These are phyloP conservation scores for Fomitopsis pulvina DNA, from an alignment of 768 basidiomycete species.

Conservation along the genomic window DNA sequence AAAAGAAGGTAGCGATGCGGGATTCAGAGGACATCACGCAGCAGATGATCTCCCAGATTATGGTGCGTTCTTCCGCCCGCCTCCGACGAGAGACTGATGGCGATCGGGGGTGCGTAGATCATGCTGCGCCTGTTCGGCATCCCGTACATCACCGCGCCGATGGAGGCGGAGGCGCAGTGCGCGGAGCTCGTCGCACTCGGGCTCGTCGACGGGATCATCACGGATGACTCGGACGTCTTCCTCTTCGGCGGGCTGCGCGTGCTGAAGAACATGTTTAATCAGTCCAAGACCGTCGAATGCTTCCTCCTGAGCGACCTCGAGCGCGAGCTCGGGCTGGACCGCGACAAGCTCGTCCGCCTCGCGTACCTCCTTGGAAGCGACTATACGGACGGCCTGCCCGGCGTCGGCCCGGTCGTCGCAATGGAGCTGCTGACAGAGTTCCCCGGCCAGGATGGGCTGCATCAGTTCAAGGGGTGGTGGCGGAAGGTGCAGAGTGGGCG, in stretches of 20 bases:
- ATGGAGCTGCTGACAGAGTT: constrained; percentile 96
- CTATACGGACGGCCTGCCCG: constrained; percentile 88
- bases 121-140: constrained; percentile 94
- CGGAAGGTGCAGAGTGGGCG: constrained; percentile 82
- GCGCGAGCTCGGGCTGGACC: constrained; percentile 81
- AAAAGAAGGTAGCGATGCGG: constrained; percentile 83
- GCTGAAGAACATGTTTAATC: constrained; percentile 99
- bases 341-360: constrained; percentile 80
- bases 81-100: not conserved
- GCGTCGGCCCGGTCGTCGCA: constrained; percentile 92
- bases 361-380: constrained; percentile 96
- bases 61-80: constrained; percentile 30
- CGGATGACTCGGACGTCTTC: constrained; percentile 98
- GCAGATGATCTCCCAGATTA: constrained; percentile 87
- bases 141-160: constrained; percentile 96
- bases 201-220: constrained; percentile 95
- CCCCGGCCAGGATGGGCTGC: constrained; percentile 75
- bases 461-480: constrained; percentile 95
- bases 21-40: constrained; percentile 95
- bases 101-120: constrained; percentile 39
- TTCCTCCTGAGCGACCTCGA: constrained; percentile 80
- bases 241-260: constrained; percentile 94
- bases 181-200: constrained; percentile 81
- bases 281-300: constrained; percentile 97
- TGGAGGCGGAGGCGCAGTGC: constrained; percentile 99